Conservation (phyloP, 148 eudicot genomes). For the Rhododendron griersonianum region DNA sequence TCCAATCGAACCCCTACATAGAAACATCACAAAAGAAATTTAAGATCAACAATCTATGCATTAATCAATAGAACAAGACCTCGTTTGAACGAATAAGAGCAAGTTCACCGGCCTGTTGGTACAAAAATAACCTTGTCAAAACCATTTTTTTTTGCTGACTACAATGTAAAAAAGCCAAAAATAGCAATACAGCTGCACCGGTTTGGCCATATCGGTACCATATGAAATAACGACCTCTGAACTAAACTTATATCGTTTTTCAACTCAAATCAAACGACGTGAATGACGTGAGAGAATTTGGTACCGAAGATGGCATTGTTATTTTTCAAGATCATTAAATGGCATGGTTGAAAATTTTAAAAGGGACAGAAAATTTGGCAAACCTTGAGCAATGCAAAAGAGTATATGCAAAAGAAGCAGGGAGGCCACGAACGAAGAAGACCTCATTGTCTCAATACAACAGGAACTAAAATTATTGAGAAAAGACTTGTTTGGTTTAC, state of each 20-base stretch:
- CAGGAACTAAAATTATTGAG: background rate
- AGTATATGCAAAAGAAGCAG: background rate
- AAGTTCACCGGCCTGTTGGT: background rate
- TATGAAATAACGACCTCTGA: too few relatives aligned
- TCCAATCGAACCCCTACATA: background rate
- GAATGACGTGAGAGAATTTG: background rate
- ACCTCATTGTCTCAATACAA: background rate
- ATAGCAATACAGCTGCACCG: background rate
- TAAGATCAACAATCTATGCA: background rate
- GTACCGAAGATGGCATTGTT: background rate
- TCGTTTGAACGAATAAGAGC: background rate
- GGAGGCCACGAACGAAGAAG: background rate
- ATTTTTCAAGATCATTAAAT: too few relatives aligned
- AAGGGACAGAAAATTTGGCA: background rate
- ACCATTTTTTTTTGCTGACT: too few relatives aligned
- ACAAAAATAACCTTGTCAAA: too few relatives aligned
- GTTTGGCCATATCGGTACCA: background rate
- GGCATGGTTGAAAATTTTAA: background rate
- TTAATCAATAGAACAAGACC: background rate
- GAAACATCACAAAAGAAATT: background rate
- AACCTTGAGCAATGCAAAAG: constrained; percentile 1
- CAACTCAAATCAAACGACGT: too few relatives aligned
- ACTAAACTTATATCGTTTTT: background rate
- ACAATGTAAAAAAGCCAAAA: background rate
- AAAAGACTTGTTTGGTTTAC: background rate